phyloP scores from a whole-genome alignment of 139 green algal species.

The Micractinium conductrix region DNA sequence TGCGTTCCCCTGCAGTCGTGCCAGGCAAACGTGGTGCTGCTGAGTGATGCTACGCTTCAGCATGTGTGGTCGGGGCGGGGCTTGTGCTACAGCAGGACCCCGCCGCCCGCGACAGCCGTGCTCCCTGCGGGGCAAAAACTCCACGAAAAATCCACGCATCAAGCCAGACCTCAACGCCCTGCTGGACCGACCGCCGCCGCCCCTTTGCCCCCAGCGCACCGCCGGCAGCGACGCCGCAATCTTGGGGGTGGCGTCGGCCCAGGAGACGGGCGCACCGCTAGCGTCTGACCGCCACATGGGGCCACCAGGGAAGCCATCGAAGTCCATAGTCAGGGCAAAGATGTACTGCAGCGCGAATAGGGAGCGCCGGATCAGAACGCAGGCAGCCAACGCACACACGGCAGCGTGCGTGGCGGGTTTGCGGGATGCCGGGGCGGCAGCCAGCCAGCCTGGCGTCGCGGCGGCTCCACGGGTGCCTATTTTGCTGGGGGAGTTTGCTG shows the following conservation, averaged over 20 bases:
- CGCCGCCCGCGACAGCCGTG: no score
- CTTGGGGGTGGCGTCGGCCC: conserved; percentile 44
- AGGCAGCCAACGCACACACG: neutral
- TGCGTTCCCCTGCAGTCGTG: conserved; percentile 33
- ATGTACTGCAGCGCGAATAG: conserved; percentile 31
- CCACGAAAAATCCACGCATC: no score
- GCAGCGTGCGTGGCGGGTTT: neutral
- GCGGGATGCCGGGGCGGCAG: neutral
- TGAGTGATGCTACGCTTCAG: no score
- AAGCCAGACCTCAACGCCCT: no score
- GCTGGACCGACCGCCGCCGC: no score
- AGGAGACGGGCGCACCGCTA: conserved; percentile 41
- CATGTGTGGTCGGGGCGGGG: no score
- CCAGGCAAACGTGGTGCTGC: no score
- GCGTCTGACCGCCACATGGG: conserved; percentile 54
- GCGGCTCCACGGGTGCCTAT: neutral
- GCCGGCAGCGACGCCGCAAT: conserved; percentile 37
- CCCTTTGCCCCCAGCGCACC: no score
- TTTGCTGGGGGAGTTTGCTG: no score
- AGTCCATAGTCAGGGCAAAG: conserved; percentile 50
- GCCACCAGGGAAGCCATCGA: conserved; percentile 45
- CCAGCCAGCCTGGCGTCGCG: neutral
- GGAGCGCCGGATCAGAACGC: neutral
- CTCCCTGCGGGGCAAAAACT: no score
- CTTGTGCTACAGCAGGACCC: no score